Conservation (phyloP, 306 rosid species). For the Pueraria montana region DNA sequence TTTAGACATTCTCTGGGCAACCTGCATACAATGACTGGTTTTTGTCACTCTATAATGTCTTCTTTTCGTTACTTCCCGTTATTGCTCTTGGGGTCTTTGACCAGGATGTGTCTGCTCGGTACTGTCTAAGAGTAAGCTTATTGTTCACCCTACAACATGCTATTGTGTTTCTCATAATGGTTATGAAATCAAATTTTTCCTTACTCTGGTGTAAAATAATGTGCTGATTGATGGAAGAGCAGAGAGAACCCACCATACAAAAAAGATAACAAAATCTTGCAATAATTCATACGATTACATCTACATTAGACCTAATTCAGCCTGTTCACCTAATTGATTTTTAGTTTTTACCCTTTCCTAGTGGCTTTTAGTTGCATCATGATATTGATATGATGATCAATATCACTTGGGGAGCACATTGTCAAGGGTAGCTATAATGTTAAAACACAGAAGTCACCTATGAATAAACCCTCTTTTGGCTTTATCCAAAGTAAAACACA, state of each 20-base stretch:
- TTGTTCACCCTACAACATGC: conserved; percentile 4
- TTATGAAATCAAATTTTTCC: conserved; percentile 24
- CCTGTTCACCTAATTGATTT: not conserved
- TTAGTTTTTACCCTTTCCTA: conserved; percentile 1
- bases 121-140: conserved; percentile 72
- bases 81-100: conserved; percentile 92
- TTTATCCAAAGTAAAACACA: not conserved
- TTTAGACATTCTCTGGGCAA: conserved; percentile 91
- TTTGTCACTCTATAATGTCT: conserved; percentile 83
- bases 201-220: not conserved
- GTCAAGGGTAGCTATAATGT: conserved; percentile 13
- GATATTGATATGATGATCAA: too few species aligned
- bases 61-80: conserved; percentile 93
- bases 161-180: conserved; percentile 29
- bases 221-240: not conserved
- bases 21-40: conserved; percentile 97
- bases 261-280: not conserved
- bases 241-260: not conserved
- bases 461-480: not conserved
- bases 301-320: not conserved
- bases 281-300: not conserved
- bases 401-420: too few species aligned
- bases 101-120: conserved; percentile 93
- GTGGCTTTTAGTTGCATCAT: not conserved
- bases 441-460: conserved; percentile 9